These are phyloP conservation scores for Hypomontagnella submonticulosa DNA, from an alignment of 495 filamentous ascomycete species.

Conservation along the genomic window DNA sequence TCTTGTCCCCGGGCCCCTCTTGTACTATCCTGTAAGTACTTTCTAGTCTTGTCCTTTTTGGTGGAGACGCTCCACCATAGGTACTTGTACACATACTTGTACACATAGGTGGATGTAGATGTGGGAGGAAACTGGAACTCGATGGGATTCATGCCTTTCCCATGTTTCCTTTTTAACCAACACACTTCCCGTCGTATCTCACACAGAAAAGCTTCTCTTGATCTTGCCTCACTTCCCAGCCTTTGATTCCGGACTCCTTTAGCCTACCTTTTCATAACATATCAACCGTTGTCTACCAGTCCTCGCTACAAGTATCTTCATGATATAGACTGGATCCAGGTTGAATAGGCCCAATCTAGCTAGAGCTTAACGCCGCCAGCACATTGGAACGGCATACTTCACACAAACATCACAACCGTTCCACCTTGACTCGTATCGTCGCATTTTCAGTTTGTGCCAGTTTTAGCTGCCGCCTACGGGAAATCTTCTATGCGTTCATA, in stretches of 20 bases:
- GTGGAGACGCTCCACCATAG: conserved; percentile 22
- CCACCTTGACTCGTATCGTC: conserved; percentile 18
- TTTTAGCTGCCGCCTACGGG: conserved; percentile 31
- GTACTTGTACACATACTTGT: conserved; percentile 18
- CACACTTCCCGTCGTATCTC: conserved; percentile 40
- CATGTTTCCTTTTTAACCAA: conserved; percentile 50
- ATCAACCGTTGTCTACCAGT: neutral
- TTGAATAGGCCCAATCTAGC: conserved; percentile 14
- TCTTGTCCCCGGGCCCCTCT: too few relatives aligned
- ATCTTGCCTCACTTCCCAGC: conserved; percentile 32
- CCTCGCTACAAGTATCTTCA: conserved; percentile 9
- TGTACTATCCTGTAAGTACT: conserved; percentile 3
- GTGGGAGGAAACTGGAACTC: conserved; percentile 38
- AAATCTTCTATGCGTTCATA: conserved; percentile 26
- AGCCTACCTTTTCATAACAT: conserved; percentile 5
- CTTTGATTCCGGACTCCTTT: conserved; percentile 23
- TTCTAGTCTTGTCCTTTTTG: conserved; percentile 21
- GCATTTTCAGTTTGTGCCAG: conserved; percentile 21
- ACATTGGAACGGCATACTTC: neutral
- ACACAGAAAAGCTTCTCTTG: conserved; percentile 27
- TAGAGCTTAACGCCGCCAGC: conserved; percentile 18
- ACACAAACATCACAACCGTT: conserved; percentile 22
- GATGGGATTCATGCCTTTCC: conserved; percentile 51
- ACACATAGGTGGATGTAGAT: conserved; percentile 29
- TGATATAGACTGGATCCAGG: conserved; percentile 6